Evolutionary conservation across 108 stramenopile genomes (phyloP).

Genomic region (Parietichytrium sp.): DNA sequence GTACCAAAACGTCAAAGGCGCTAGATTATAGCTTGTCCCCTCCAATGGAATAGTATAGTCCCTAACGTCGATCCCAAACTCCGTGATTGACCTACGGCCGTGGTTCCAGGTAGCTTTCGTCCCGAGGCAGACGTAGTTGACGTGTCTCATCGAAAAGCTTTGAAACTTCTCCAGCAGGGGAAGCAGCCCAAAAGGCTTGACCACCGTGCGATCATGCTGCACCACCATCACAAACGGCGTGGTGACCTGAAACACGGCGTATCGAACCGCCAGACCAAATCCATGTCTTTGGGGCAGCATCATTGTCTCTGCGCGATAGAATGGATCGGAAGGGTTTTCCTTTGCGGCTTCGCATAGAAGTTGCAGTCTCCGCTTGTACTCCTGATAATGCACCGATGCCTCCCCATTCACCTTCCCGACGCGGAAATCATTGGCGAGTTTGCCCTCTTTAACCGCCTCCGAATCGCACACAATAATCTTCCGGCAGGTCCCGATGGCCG

Average conservation of each 20-base stretch:
- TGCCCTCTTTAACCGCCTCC: neutral
- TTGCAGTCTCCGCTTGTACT: neutral
- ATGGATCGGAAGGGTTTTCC: neutral
- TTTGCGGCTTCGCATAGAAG: neutral
- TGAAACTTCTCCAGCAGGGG: neutral
- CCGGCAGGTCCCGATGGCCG: neutral
- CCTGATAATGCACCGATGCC: neutral
- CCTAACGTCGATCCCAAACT: neutral
- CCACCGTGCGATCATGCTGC: neutral
- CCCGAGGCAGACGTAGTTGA: conserved; percentile 12
- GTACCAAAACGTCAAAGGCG: conserved; percentile 4
- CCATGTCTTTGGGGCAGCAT: neutral
- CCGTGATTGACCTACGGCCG: neutral
- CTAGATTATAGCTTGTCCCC: neutral
- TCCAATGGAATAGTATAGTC: neutral
- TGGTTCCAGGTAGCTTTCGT: neutral
- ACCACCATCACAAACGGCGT: conserved; percentile 1
- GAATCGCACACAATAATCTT: conserved; percentile 31
- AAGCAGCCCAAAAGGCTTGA: neutral
- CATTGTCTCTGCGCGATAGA: neutral
- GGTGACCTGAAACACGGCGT: neutral
- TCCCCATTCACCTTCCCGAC: neutral
- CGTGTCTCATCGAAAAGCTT: neutral
- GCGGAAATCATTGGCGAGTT: neutral
- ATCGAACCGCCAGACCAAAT: conserved; percentile 1